Base-by-base conservation (phyloP, 2,329 filamentous ascomycete genomes). In the Didymella glomerata region DNA sequence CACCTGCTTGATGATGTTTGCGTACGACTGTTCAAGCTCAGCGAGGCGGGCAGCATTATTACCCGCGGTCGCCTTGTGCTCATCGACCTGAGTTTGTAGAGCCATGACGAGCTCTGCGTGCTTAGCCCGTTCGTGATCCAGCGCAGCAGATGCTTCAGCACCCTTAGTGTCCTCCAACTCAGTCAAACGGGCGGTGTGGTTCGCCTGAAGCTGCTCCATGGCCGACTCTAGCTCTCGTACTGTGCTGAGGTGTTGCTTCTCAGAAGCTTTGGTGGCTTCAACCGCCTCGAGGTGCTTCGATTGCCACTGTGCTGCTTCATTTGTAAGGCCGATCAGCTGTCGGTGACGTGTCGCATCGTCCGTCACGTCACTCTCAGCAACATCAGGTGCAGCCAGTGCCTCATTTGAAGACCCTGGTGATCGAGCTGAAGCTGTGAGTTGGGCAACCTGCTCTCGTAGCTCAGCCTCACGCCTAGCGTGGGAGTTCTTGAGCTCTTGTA, bases 381-480 rank as follows among this genome's bases (percentile, higher is more conserved):
- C 42, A 20, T 51, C 52, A 40, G 65, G 40, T 5, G 66, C 47
- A 36, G 69, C 68, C 11, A 64, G 50, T 24, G 61, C 53, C 10
- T 73, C 69, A 7, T 71, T 64, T 4, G 54, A 46, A 14, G 58
- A 49, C 4, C 62, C 60, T 10, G 62, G 52, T 9, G 55, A 45
- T 22, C 63, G 74, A 40, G 90, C 70, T 1, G 86, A 81, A 22
- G 82, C 76, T 53, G 87, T 89, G 28, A 97, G 82, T 24, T 79
- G 82, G 48, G 90, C 85, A 22, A 98, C 81, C 77, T 97, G 88
- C 9, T 83, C 80, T 48, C 87, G 81, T 2, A 98, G 82, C 69
- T 93, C 88, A 73, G 86, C 85, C 78, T 98, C 94, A 27, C 91
- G 88, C 14, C 82, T 78, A n/a, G 84, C 83, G 66, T 97, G 88